Base-by-base conservation (phyloP, 805 yeast genomes). In the Helenozyma baotianmanensis region DNA sequence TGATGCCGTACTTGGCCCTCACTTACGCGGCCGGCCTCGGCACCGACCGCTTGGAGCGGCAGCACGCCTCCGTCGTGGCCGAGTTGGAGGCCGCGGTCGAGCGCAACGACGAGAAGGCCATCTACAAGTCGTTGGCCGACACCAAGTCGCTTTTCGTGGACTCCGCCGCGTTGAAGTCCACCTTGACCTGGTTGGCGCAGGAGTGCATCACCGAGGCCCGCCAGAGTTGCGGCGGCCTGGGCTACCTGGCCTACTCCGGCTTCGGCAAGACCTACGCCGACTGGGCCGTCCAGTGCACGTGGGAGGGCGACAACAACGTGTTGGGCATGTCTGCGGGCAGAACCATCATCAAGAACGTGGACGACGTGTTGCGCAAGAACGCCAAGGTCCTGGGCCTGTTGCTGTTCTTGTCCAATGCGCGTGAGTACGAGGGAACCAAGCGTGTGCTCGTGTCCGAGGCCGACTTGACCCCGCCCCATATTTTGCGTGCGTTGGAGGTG, bases 301-400 rank as follows among this genome's bases (percentile, higher is more conserved):
- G 72, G 72, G 72, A 67, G 51, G 72, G 72, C 51, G 72, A 67
- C 47, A 67, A 67, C 55, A 67, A 58, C 43, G 71, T 67, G 26
- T 57, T 67, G 47, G 67, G 62, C 27, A 50, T 64, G 51, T 53
- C 61, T 32, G 63, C 59, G 33, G 71, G 72, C 49, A 56, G 64
- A 40, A 58, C 69, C 27, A 49, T 67, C 24, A 49, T 62, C 35
- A 61, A 58, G 48, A 44, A 51, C 33, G 53, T 60, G 19, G 48
- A 43, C 27, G 56, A 48, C 18, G 56, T 60, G 21, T 31, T 60
- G 21, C 40, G 50, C 21, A 39, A 37, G 23, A 29, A 32, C 25
- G 36, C 32, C 17, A 22, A 25, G 25, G 29, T 40, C 4, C 12
- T 29, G 6, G 50, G 50, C 10, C 29, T 44, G 10, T 35, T 46